Conservation (phyloP, 2,329 filamentous ascomycete genomes). For the Geoglossum cookeanum region DNA sequence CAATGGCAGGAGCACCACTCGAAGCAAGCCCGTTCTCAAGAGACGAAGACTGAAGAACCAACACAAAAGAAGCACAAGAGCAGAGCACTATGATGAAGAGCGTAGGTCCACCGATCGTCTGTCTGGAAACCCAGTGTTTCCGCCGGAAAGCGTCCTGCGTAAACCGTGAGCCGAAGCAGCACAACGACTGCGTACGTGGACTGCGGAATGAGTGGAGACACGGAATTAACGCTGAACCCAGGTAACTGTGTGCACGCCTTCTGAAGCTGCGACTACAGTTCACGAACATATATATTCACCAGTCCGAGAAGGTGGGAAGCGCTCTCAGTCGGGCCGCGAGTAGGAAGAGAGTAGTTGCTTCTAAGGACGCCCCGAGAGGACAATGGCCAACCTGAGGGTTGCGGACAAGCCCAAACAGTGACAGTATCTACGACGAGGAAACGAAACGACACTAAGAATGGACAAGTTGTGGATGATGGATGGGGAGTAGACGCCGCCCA, state of each 20-base stretch:
- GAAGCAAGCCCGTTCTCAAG: not conserved
- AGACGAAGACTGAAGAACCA: not conserved
- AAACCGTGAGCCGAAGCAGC: not conserved
- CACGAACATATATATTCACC: not conserved
- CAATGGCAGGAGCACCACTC: not conserved
- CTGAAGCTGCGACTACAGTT: not conserved
- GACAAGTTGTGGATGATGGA: too few relatives aligned
- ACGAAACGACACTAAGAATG: too few relatives aligned
- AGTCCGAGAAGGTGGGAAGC: not conserved
- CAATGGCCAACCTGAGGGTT: not conserved
- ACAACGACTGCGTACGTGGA: not conserved
- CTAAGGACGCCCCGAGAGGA: too few relatives aligned
- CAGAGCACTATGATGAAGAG: not conserved
- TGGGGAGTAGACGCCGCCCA: too few relatives aligned
- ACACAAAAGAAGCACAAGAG: not conserved
- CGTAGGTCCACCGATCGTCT: not conserved
- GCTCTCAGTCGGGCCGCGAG: not conserved
- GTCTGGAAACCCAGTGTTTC: not conserved
- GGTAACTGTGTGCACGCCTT: not conserved
- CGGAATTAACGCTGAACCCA: not conserved
- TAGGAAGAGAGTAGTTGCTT: too few relatives aligned
- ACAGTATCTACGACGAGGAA: too few relatives aligned
- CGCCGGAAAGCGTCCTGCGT: not conserved
- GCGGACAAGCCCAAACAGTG: too few relatives aligned
- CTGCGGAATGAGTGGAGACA: not conserved